A percentile compares a stretch with the other conserved stretches of the same genome.
phyloP scores from a whole-genome alignment of 2,329 filamentous ascomycete species.

The Stachybotrys chlorohalonatus region DNA sequence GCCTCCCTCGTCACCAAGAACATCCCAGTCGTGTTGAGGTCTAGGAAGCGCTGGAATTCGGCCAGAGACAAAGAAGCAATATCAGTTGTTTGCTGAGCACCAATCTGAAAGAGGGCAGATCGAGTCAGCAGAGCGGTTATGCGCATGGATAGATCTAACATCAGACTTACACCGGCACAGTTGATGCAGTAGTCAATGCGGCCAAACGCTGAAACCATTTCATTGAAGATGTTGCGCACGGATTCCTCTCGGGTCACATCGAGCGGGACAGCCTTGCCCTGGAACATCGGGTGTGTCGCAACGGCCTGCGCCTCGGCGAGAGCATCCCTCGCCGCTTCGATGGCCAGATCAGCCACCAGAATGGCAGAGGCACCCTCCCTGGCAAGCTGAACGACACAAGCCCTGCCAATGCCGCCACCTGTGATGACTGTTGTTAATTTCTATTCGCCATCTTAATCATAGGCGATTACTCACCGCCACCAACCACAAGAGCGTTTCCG shows the following conservation, averaged over 20 bases:
- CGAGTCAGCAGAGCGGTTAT: too few species aligned
- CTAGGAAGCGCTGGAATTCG: background rate
- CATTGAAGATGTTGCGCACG: background rate
- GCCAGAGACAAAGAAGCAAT: background rate
- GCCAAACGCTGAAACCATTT: background rate
- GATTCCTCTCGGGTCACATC: background rate
- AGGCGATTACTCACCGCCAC: too few species aligned
- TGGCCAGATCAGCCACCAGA: background rate
- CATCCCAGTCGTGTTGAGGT: background rate
- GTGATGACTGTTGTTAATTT: too few species aligned
- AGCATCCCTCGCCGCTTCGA: background rate
- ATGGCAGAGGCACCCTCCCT: background rate
- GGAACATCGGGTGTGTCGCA: background rate
- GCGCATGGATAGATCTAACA: too few species aligned
- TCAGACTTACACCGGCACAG: constrained; percentile 4
- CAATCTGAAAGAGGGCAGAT: background rate
- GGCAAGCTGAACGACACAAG: background rate
- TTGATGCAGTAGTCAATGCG: constrained; percentile 11
- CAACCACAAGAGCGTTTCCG: too few species aligned
- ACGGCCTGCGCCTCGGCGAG: background rate
- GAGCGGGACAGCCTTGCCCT: background rate
- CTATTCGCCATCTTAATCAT: too few species aligned
- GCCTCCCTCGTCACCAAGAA: background rate
- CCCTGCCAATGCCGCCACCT: background rate
- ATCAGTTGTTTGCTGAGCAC: background rate